Conservation (phyloP, 73 alveolate genomes). For the Paramecium sexaurelia region DNA sequence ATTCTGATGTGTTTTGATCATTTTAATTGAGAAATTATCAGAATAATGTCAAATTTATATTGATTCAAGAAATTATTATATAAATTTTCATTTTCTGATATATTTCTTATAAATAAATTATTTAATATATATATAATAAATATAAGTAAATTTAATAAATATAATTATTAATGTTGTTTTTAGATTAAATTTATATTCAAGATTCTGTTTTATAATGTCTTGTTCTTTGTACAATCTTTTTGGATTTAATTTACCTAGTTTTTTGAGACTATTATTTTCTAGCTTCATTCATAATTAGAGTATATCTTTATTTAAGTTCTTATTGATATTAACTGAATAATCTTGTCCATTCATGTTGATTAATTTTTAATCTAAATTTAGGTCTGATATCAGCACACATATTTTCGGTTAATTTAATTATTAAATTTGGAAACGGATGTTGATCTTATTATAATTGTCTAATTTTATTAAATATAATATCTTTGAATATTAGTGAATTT, state of each 20-base stretch:
- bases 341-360: background rate
- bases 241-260: background rate
- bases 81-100: too few species aligned
- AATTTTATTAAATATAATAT: background rate
- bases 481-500: background rate
- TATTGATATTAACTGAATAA: background rate
- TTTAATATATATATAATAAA: background rate
- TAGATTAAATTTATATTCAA: background rate
- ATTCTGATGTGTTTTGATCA: background rate
- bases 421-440: background rate
- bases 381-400: slow-evolving; percentile 34
- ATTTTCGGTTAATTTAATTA: background rate
- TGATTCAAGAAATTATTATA: too few species aligned
- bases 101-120: background rate
- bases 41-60: background rate
- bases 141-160: background rate
- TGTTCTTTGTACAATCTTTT: background rate
- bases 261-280: background rate
- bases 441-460: slow-evolving; percentile 2
- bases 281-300: background rate
- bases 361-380: background rate
- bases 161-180: too few species aligned
- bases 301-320: background rate
- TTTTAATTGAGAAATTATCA: background rate
- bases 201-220: background rate